Evolutionary conservation across 805 yeast genomes (phyloP), one percentile per base, ranked within the genome.

Genomic region (Candida alai): DNA sequence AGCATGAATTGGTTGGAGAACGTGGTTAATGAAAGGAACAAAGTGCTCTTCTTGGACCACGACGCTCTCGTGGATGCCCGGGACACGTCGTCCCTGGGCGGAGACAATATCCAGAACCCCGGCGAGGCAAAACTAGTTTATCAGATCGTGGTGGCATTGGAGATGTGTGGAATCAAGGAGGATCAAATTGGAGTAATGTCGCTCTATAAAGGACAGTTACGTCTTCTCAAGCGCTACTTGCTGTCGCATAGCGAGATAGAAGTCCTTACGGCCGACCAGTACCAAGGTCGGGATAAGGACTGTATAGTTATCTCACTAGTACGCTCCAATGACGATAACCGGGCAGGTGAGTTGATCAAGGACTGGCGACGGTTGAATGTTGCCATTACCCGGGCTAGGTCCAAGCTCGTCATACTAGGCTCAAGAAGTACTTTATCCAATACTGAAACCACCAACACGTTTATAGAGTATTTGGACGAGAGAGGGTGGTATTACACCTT

Each of bases 311-410:
- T 93, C 2, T 90, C 97, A 0, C 63, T 93, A 46, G 98, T 93
- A 3, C 66, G 96, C 31, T 81, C 95, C 4, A 88, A 89, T 53
- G 67, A 65, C 1, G 73, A 73, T 14, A 64, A 68, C 7, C 68
- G 66, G 25, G 79, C 84, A 1, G 97, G 97, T 0, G 84, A 84
- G 19, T 65, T 93, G 28, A 61, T 93, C 27, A 76, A 73, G 41
- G 97, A 93, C 48, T 82, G 96, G 89, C 69, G 97, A 42, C 72
- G 99, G 40, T 74, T 93, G 30, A 93, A 93, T 57, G 99, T 93
- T 22, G 94, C 97, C 0, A 80, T 93, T 53, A 93, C 97, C 0
- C 69, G 99, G 42, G 90, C 98, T 0, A 79, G 76, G 52, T 73
- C 83, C 14, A 93, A 93, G 56, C 69, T 94, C 27, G 73, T 93